Conservation (phyloP, 495 filamentous ascomycete genomes). For the Hyaloscypha variabilis region DNA sequence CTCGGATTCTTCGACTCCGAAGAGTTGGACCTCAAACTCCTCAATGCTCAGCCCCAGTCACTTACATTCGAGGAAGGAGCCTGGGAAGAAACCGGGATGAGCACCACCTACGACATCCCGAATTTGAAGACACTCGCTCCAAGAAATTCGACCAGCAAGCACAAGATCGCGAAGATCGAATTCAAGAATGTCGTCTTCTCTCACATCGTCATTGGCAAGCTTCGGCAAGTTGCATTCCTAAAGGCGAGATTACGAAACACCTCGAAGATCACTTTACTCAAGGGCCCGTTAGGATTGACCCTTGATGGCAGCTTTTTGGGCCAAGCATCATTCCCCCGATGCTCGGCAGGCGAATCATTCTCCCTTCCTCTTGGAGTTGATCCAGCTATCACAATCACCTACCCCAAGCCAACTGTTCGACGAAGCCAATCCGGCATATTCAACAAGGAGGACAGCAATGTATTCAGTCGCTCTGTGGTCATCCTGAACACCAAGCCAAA, state of each 20-base stretch:
- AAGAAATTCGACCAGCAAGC: constrained; percentile 43
- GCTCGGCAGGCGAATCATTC: constrained; percentile 63
- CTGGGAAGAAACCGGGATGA: constrained; percentile 57
- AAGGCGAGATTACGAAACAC: constrained; percentile 64
- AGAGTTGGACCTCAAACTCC: background rate
- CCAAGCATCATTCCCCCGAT: constrained; percentile 56
- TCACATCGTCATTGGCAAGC: constrained; percentile 66
- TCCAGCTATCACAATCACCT: constrained; percentile 60
- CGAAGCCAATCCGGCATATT: constrained; percentile 52
- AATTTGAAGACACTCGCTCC: constrained; percentile 50
- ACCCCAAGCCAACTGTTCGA: constrained; percentile 62
- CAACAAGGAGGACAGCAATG: constrained; percentile 58
- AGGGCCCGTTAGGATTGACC: constrained; percentile 62
- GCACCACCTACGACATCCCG: constrained; percentile 64
- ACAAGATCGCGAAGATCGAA: constrained; percentile 48
- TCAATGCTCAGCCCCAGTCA: constrained; percentile 21
- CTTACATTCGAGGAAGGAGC: constrained; percentile 45
- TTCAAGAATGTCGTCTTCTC: constrained; percentile 46
- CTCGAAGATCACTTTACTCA: constrained; percentile 59
- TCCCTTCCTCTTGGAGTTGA: constrained; percentile 66
- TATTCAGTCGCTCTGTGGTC: constrained; percentile 58
- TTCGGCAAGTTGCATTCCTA: constrained; percentile 66
- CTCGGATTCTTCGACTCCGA: background rate
- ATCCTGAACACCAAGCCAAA: constrained; percentile 61
- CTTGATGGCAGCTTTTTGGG: constrained; percentile 73